phyloP scores from a whole-genome alignment of 164 flowering plant genomes.

The Piper longum region DNA sequence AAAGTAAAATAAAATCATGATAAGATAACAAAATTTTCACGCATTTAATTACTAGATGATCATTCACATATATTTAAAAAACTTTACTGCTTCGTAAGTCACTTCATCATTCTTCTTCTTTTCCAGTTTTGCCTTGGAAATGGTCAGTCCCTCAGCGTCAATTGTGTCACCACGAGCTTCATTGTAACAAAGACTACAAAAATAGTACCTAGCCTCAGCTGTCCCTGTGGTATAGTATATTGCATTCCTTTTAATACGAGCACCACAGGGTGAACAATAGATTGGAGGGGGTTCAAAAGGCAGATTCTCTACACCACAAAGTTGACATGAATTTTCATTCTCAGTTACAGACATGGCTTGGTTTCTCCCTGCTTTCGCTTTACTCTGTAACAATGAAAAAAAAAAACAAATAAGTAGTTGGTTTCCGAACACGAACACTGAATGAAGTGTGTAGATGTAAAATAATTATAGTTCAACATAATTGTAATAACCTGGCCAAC shows the following conservation, averaged over 20 bases:
- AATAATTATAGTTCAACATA: too few species aligned
- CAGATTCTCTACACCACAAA: slow-evolving; percentile 10
- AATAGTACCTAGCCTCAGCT: slow-evolving; percentile 1
- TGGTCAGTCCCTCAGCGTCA: slow-evolving; percentile 5
- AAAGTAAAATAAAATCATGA: background rate
- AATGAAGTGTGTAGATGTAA: background rate
- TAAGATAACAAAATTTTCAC: background rate
- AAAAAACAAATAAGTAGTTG: background rate
- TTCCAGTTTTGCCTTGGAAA: slow-evolving; percentile 4
- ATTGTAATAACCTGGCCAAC: slow-evolving; percentile 10
- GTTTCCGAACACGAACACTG: too few species aligned
- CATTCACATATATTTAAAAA: background rate
- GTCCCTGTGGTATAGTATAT: slow-evolving; percentile 3
- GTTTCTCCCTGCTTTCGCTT: slow-evolving; percentile 3
- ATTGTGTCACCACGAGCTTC: slow-evolving; percentile 2
- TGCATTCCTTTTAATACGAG: slow-evolving; percentile 9
- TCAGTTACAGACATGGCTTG: slow-evolving; percentile 5
- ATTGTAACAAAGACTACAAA: slow-evolving; percentile 12
- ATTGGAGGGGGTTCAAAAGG: slow-evolving; percentile 11
- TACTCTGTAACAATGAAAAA: slow-evolving; percentile 2
- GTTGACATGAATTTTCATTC: slow-evolving; percentile 9
- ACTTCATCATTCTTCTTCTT: slow-evolving; percentile 11
- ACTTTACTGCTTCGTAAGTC: slow-evolving; percentile 9
- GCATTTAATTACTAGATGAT: background rate
- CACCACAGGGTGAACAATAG: slow-evolving; percentile 10